Base-by-base conservation (phyloP, 1,284 basidiomycete genomes). In the Psilocybe mexicana region DNA sequence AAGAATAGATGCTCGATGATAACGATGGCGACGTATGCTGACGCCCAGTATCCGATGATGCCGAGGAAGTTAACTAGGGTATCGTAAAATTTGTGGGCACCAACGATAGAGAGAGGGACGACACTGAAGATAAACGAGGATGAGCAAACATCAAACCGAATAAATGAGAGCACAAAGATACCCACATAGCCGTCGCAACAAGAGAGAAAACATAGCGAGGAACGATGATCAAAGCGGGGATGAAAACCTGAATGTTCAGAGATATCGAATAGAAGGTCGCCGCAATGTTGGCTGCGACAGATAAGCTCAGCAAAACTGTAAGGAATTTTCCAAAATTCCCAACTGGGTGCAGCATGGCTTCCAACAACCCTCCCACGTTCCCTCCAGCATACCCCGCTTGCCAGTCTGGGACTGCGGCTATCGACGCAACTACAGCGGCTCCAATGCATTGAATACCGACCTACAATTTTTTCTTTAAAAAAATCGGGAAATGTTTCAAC, bases 121-220 rank as follows among this genome's bases (percentile, higher is more conserved):
- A 50, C 56, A 8, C 55, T 52, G 33, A 33, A 51, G 49, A 23
- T 28, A 25, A 8, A 10, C 43, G 7, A 11, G 43, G 12, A 48
- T 14, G 30, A 10, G 23, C n/a, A 18, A 42, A 18, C n/a, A 30
- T 51, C 10, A n/a, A 2, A 44, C 6, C 18, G 18, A 18, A 33
- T 33, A 30, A n/a, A 14, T 11, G 6, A 51, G 11, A 49, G 25
- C 25, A 33, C 5, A 33, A 33, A n/a, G 10, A 10, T 25, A 79
- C 86, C 62, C 63, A 90, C 89, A 97, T 86, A 1, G 87, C 93
- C 0, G 87, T 90, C 1, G 88, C 87, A 43, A 94, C 70, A 18
- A 96, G 68, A 0, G 94, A 92, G 71, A 96, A 93, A 46, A 94
- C 77, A 70, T 94, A 96, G 67, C 96, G 80, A 0, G 96, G 95